Evolutionary conservation across 495 filamentous ascomycete species (phyloP), one percentile per base, ranked within the genome.

Genomic region (Trichoderma gamsii): DNA sequence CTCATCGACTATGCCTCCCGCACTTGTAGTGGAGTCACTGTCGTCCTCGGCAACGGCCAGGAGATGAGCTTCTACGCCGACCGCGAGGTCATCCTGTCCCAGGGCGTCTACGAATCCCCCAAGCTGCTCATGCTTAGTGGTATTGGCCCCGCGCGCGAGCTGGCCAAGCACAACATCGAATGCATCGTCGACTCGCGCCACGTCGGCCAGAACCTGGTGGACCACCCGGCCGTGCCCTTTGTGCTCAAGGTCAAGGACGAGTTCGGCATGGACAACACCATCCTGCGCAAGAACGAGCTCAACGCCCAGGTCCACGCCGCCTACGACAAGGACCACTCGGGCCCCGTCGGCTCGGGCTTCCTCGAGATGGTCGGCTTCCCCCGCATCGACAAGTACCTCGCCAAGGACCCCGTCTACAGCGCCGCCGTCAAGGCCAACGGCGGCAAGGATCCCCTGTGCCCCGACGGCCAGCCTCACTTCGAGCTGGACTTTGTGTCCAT

Each of bases 401-500:
- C 79, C 66, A 79, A 79, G 25, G 79, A 78, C 65, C 76, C 79
- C 4, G 79, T 80, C 66, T 88, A 86, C 70, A 76, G 75, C 18
- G 76, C 79, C 21, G 77, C 79, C 41, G 85, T 85, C 70, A 78
- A 76, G 29, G 72, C 70, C 51, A 85, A 86, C 74, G 83, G 81
- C 4, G 82, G 81, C 0, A 69, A 79, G 4, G 86, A 88, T 69
- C 85, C 85, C 13, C 87, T 88, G 70, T 82, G 84, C 7, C 87
- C 87, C 8, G 82, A 72, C 41, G 76, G 76, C 6, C 85, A 88
- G 72, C 86, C 86, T 52, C 86, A 88, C 72, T 88, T 88, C 71
- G 86, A 89, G 78, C 79, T 89, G 66, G 86, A 88, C 72, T 89
- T 89, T 68, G 82, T 88, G 63, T 78, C 81, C 65, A 82, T 87